Base-by-base conservation (phyloP, 2,329 filamentous ascomycete species). In the Nemania diffusa region DNA sequence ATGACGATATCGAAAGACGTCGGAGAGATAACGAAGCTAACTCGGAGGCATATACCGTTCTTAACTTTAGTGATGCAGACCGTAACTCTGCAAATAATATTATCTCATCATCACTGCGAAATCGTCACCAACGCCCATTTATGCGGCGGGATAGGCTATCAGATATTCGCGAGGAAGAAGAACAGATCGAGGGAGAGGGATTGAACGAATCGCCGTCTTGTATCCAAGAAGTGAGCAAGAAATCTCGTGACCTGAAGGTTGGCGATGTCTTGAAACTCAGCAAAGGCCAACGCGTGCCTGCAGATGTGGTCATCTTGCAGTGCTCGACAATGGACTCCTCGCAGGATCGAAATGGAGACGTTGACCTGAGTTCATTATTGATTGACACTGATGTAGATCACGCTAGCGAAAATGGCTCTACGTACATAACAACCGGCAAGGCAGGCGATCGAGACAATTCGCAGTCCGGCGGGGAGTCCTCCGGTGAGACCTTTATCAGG, bases 11-110 rank as follows among this genome's bases (percentile, higher is more conserved):
- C 74, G 91, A 90, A 61, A 85, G 96, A 72, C 87, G 97, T 67
- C 87, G 92, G 71, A 88, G 97, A 76, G 96, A 99, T 79, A 92
- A 91, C 17, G 96, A 99, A 79, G 95, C 96, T 2, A 99, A 99
- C 78, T 91, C 95, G 2, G 96, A 99, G 78, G 88, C 89, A 63
- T 98, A 97, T 75, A 91, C 87, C 0, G 89, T 97, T 1, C 77
- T 98, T 58, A 84, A 85, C 20, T 94, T 97, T 74, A 87, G 88
- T 52, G 87, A 91, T 52, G 83, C 86, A 2, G 81, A 78, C 1
- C 77, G 75, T 11, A 79, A 82, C 5, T 73, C 79, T 4, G 79
- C 79, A 57, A 81, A 79, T 64, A 83, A 79, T 27, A 77, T 85
- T 57, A 88, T 85, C 70, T 87, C 85, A 0, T 79, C 78, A 11